Evolutionary conservation across 495 filamentous ascomycete genomes (phyloP).

Genomic region (Astrocystis sublimbata): DNA sequence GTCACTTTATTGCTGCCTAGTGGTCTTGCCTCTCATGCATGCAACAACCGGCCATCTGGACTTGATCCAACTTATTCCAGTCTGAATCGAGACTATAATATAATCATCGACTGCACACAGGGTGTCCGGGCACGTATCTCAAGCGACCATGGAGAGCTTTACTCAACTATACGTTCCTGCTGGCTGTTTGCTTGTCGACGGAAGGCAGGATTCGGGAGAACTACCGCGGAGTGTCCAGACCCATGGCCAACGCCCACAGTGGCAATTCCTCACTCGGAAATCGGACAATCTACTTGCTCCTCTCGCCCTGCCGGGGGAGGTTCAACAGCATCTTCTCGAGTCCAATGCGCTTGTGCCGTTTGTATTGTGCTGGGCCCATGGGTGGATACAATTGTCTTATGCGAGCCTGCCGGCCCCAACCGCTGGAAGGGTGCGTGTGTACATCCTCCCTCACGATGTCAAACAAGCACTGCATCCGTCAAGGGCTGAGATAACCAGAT

Average conservation of each 20-base stretch:
- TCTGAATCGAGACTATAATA: neutral
- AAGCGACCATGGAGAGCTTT: constrained; percentile 15
- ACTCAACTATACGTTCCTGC: constrained; percentile 36
- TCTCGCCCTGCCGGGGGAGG: constrained; percentile 16
- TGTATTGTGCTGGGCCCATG: constrained; percentile 27
- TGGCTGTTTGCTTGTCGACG: constrained; percentile 37
- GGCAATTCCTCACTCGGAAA: constrained; percentile 23
- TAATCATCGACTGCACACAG: neutral
- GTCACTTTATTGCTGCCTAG: neutral
- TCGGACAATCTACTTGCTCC: constrained; percentile 9
- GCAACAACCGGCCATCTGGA: neutral
- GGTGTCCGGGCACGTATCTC: neutral
- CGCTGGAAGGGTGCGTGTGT: constrained; percentile 54
- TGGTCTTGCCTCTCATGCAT: neutral
- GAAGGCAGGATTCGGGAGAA: neutral
- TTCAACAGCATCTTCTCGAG: constrained; percentile 37
- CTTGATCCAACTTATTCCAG: too few relatives aligned
- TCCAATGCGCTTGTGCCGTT: constrained; percentile 29
- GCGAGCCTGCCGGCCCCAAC: constrained; percentile 3
- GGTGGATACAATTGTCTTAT: constrained; percentile 50
- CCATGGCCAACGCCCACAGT: neutral
- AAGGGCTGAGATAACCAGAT: constrained; percentile 41
- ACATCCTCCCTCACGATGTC: constrained; percentile 68
- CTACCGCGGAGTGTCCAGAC: neutral
- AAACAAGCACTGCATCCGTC: constrained; percentile 47